phyloP scores from a whole-genome alignment of 306 rosid species.

The Glycine soja region DNA sequence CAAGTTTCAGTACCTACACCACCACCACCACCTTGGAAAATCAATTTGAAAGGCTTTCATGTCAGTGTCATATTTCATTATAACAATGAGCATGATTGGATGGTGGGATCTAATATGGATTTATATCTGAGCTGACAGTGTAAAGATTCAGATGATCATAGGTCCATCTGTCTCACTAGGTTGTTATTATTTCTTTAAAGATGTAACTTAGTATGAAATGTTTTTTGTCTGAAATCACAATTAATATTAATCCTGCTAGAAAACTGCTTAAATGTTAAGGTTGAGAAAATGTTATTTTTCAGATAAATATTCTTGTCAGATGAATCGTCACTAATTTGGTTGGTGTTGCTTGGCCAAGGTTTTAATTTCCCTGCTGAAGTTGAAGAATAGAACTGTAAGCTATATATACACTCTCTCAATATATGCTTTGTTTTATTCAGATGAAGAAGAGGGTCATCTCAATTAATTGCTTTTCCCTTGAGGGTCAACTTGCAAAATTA shows the following conservation, averaged over 20 bases:
- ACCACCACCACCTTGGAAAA: too few relatives aligned
- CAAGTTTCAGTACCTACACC: too few relatives aligned
- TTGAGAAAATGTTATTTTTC: conserved; percentile 16
- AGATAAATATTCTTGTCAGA: conserved; percentile 26
- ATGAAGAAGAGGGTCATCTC: conserved; percentile 59
- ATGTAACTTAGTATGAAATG: too few relatives aligned
- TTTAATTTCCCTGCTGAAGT: conserved; percentile 21
- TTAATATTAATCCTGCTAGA: neutral
- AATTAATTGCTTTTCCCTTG: conserved; percentile 70
- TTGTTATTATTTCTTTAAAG: conserved; percentile 23
- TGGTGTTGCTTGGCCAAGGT: conserved; percentile 29
- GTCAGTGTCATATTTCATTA: too few relatives aligned
- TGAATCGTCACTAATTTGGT: neutral
- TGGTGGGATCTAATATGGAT: conserved; percentile 8
- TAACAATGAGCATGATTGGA: too few relatives aligned
- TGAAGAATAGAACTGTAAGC: conserved; percentile 15
- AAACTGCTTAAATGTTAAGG: neutral
- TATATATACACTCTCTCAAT: neutral
- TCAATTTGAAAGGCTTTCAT: too few relatives aligned
- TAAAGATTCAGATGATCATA: neutral
- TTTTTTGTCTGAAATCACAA: too few relatives aligned
- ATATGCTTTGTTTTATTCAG: conserved; percentile 51
- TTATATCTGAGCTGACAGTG: too few relatives aligned
- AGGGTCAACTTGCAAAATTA: conserved; percentile 84
- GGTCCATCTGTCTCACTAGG: conserved; percentile 13